Evolutionary conservation across 75 land plant genomes (phyloP).

Genomic region (Sequoiadendron giganteum): DNA sequence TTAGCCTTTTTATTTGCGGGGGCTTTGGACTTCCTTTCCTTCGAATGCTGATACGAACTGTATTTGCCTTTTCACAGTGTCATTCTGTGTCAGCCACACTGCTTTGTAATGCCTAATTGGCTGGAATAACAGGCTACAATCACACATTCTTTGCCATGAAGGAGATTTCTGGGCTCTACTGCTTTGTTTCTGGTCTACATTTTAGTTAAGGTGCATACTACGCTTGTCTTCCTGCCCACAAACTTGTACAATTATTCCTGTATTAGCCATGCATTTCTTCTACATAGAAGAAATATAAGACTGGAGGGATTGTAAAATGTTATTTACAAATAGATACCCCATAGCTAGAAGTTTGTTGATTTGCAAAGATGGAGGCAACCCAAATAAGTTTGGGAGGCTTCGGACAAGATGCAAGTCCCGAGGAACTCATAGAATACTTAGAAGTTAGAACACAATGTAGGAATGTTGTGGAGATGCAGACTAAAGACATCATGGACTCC

Average conservation of each 20-base stretch:
- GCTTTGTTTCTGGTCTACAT: not conserved
- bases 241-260: not conserved
- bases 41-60: not conserved
- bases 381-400: constrained; percentile 84
- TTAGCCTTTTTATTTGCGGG: too few species aligned
- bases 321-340: not conserved
- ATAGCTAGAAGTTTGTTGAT: not conserved
- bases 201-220: not conserved
- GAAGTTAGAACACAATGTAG: constrained; percentile 56
- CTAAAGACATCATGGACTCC: constrained; percentile 75
- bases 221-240: not conserved
- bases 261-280: not conserved
- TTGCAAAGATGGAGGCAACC: constrained; percentile 19
- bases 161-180: not conserved
- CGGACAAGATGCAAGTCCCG: constrained; percentile 31
- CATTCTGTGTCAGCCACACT: not conserved
- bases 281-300: not conserved
- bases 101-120: not conserved
- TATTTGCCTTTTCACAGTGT: not conserved
- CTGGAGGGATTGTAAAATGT: not conserved
- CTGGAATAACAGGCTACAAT: not conserved
- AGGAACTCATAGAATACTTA: constrained; percentile 44
- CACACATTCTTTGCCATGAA: not conserved
- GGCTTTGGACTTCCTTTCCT: not conserved
- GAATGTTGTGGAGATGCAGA: constrained; percentile 70